Evolutionary conservation across 2,329 filamentous ascomycete species (phyloP).

Genomic region (Monosporascus sp.): DNA sequence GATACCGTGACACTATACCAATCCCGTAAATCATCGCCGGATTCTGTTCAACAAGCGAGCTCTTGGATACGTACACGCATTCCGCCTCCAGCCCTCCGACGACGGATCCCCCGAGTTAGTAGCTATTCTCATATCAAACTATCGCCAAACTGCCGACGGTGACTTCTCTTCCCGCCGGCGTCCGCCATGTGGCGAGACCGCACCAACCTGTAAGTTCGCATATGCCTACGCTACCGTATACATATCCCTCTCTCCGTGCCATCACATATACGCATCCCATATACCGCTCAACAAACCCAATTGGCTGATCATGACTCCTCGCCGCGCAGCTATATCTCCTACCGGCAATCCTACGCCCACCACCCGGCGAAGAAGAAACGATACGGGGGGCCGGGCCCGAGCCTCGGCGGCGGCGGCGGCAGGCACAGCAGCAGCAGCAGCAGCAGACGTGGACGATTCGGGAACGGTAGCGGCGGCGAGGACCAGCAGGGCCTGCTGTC

Average conservation of each 20-base stretch:
- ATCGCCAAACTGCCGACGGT: slow-evolving; percentile 18
- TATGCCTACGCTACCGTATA: neutral
- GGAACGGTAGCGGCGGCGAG: slow-evolving; percentile 46
- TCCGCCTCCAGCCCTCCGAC: neutral
- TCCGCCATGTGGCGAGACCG: slow-evolving; percentile 97
- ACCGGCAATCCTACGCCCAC: slow-evolving; percentile 96
- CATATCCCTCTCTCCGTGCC: slow-evolving; percentile 9
- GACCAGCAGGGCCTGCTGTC: slow-evolving; percentile 77
- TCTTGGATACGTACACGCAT: neutral
- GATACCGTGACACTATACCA: neutral
- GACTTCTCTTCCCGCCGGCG: slow-evolving; percentile 28
- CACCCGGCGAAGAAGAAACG: slow-evolving; percentile 83
- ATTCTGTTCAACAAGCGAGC: neutral
- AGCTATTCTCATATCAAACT: slow-evolving; percentile 5
- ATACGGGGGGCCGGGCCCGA: slow-evolving; percentile 44
- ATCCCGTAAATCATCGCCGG: neutral
- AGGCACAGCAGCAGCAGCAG: slow-evolving; percentile 49
- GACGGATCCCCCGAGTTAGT: neutral
- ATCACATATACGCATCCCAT: slow-evolving; percentile 10
- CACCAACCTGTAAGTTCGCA: slow-evolving; percentile 77
- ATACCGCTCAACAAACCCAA: too few species aligned
- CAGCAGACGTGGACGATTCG: slow-evolving; percentile 43
- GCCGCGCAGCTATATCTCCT: slow-evolving; percentile 80
- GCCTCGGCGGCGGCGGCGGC: neutral
- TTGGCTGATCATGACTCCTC: neutral